phyloP scores from a whole-genome alignment of 441 rosid species.

The Adansonia rubrostipa region DNA sequence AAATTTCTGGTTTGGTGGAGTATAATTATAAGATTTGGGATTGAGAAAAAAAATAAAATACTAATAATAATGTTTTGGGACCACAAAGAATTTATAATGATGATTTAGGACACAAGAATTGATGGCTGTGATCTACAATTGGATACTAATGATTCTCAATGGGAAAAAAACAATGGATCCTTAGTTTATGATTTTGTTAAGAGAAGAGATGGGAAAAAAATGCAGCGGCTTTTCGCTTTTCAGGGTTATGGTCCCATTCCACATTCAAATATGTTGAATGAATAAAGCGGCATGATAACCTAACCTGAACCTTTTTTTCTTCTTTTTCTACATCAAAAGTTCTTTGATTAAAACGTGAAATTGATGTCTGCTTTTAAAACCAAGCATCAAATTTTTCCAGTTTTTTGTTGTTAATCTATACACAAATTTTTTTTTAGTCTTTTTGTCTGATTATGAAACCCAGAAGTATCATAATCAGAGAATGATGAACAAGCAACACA shows the following conservation, averaged over 20 bases:
- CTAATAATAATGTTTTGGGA: neutral
- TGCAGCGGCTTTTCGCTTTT: neutral
- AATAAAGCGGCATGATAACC: neutral
- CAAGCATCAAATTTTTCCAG: neutral
- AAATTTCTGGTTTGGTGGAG: neutral
- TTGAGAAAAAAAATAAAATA: neutral
- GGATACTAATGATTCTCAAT: constrained; percentile 7
- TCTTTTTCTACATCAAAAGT: neutral
- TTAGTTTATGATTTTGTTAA: neutral
- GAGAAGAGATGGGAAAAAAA: neutral
- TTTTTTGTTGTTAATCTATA: neutral
- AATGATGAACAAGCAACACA: no score
- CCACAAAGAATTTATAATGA: no score
- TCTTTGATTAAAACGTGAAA: neutral
- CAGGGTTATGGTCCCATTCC: neutral
- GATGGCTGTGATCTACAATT: neutral
- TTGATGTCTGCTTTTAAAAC: no score
- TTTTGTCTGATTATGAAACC: no score
- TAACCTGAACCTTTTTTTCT: neutral
- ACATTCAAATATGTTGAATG: neutral
- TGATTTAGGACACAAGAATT: neutral
- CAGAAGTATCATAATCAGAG: neutral
- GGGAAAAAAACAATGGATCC: no score
- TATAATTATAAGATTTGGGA: neutral
- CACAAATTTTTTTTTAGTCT: no score